Evolutionary conservation across 2,329 filamentous ascomycete species (phyloP).

Genomic region (Neofusicoccum ribis): DNA sequence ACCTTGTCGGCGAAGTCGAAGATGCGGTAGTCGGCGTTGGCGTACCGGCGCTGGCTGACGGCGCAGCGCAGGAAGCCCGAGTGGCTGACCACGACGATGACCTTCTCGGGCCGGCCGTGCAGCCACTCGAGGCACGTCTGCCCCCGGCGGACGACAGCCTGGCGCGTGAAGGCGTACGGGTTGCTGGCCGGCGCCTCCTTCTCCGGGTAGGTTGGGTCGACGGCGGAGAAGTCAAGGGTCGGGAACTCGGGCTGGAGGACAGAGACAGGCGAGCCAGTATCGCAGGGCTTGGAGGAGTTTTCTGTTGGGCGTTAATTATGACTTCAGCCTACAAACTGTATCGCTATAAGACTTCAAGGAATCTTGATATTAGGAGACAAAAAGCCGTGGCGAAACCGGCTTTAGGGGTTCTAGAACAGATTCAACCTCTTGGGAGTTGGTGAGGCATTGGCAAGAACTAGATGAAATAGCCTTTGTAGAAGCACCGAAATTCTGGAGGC

Average conservation of each 20-base stretch:
- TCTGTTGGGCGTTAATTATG: constrained; percentile 29
- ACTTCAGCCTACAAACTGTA: neutral
- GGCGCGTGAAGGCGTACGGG: constrained; percentile 55
- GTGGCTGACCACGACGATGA: constrained; percentile 66
- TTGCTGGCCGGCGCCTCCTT: constrained; percentile 53
- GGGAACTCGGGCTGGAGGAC: constrained; percentile 54
- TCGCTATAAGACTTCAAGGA: no score
- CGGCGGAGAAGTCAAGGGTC: constrained; percentile 54
- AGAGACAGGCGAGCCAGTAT: constrained; percentile 56
- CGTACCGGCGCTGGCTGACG: constrained; percentile 52
- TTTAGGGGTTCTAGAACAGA: no score
- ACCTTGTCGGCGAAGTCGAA: constrained; percentile 57
- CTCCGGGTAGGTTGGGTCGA: constrained; percentile 60
- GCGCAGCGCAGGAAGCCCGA: constrained; percentile 63
- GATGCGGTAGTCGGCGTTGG: constrained; percentile 65
- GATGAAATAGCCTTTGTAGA: no score
- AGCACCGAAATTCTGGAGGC: no score
- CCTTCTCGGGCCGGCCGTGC: constrained; percentile 57
- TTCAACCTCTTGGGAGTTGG: no score
- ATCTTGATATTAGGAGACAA: neutral
- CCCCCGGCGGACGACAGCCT: constrained; percentile 57
- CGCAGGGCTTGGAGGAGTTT: constrained; percentile 56
- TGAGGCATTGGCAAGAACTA: no score
- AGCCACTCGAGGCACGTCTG: constrained; percentile 53
- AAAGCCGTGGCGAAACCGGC: no score